Base-by-base conservation (phyloP, 805 yeast genomes). In the Nakazawaea ishiwadae region DNA sequence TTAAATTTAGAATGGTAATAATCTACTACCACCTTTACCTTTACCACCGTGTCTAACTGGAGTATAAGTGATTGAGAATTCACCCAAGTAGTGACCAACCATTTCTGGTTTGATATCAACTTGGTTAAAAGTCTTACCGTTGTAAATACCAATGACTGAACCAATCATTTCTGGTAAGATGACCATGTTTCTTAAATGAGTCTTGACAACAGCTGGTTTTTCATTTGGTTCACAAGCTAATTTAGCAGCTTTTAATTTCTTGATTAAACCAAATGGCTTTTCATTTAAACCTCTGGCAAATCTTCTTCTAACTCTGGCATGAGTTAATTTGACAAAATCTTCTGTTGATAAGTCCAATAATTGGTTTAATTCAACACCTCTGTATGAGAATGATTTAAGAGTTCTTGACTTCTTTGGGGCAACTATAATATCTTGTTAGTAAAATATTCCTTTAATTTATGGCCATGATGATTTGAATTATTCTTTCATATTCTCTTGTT, bases 61-160 rank as follows among this genome's bases (percentile, higher is more conserved):
- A 73, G 96, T 86, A 82, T 93, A 93, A 63, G 99, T 79, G 76
- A 93, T 93, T 66, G 99, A 91, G 88, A 93, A 93, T 81, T 93
- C 99, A 79, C 97, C 99, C 65, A 93, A 86, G 95, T 93, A 93
- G 85, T 91, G 96, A 71, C 99, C 98, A 69, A 91, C 90, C 99
- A 93, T 93, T 81, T 93, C 99, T 66, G 99, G 96, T 74, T 79
- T 89, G 76, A 93, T 77, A 75, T 93, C 99, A 72, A 93, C 96
- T 63, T 83, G 85, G 95, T 91, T 91, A 95, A 93, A 93, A 62
- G 79, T 87, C 81, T 93, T 93, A 79, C 99, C 99, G 83, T 93
- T 93, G 96, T 93, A 93, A 62, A 93, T 85, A 77, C 97, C 97
- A 61, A 93, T 82, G 58, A 91, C 95, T 51, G 97, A 88, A 70